These are phyloP conservation scores for Euphorbia corollata DNA, from an alignment of 441 rosid species.

Conservation along the genomic window DNA sequence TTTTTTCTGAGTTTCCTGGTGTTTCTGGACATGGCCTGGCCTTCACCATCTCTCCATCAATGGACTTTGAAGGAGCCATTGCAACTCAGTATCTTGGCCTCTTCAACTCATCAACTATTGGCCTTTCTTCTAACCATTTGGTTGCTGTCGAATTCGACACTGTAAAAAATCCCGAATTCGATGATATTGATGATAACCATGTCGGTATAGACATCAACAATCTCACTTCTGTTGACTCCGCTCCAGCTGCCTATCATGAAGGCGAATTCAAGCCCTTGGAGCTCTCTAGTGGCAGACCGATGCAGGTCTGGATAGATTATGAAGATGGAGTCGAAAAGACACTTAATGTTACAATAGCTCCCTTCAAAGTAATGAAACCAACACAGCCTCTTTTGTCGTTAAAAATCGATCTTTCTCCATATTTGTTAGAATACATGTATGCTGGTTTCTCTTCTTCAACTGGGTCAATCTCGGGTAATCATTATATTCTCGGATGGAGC, in stretches of 20 bases:
- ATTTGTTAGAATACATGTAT: constrained; percentile 35
- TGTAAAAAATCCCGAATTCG: constrained; percentile 23
- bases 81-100: constrained; percentile 38
- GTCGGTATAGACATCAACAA: constrained; percentile 54
- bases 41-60: constrained; percentile 43
- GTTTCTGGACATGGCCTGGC: constrained; percentile 47
- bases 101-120: constrained; percentile 30
- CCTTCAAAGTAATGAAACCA: constrained; percentile 28
- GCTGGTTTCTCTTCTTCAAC: constrained; percentile 61
- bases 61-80: constrained; percentile 27
- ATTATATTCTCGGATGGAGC: constrained; percentile 60
- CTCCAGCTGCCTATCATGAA: constrained; percentile 27
- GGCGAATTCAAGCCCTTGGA: constrained; percentile 23
- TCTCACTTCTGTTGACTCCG: constrained; percentile 31
- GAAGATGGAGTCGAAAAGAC: constrained; percentile 17
- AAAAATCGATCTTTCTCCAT: constrained; percentile 30
- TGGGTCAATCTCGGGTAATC: constrained; percentile 28
- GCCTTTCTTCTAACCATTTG: constrained; percentile 31
- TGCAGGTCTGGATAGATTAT: constrained; percentile 58
- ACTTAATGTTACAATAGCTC: constrained; percentile 48
- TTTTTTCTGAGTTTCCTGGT: constrained; percentile 27
- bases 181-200: constrained; percentile 38
- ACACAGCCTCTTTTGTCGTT: constrained; percentile 40
- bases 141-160: constrained; percentile 57
- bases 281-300: constrained; percentile 31